Evolutionary conservation across 305 asterid species (phyloP).

Genomic region (Fraxinus xanthoxyloides): DNA sequence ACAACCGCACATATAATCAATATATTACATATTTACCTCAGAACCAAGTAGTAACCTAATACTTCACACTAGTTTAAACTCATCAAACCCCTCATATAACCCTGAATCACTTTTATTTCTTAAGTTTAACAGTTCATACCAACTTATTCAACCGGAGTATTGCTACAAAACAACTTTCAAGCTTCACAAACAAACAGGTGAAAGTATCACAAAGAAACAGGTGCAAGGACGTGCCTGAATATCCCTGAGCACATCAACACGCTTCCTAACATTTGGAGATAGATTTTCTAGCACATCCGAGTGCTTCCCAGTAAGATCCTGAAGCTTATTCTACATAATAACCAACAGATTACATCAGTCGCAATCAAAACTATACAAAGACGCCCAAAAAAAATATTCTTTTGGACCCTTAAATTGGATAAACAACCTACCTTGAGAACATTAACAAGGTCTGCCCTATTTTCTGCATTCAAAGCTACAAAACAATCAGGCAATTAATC

Average conservation of each 20-base stretch:
- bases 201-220: too few relatives aligned
- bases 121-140: not conserved
- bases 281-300: constrained; percentile 64
- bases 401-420: not conserved
- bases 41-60: not conserved
- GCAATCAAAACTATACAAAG: not conserved
- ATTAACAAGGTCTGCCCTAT: constrained; percentile 43
- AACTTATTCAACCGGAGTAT: too few relatives aligned
- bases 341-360: not conserved
- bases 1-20: not conserved
- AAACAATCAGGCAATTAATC: not conserved
- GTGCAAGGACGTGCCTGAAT: constrained; percentile 27
- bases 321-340: constrained; percentile 54
- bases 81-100: not conserved
- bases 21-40: not conserved
- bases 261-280: constrained; percentile 59
- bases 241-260: constrained; percentile 63
- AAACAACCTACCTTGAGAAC: constrained; percentile 39
- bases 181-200: too few relatives aligned
- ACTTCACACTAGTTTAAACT: not conserved
- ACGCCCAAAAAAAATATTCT: not conserved
- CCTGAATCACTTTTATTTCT: not conserved
- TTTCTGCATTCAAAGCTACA: constrained; percentile 39
- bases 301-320: constrained; percentile 76
- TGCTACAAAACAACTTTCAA: not conserved